phyloP scores from a whole-genome alignment of 2,329 filamentous ascomycete genomes.

The Grosmannia huntii region DNA sequence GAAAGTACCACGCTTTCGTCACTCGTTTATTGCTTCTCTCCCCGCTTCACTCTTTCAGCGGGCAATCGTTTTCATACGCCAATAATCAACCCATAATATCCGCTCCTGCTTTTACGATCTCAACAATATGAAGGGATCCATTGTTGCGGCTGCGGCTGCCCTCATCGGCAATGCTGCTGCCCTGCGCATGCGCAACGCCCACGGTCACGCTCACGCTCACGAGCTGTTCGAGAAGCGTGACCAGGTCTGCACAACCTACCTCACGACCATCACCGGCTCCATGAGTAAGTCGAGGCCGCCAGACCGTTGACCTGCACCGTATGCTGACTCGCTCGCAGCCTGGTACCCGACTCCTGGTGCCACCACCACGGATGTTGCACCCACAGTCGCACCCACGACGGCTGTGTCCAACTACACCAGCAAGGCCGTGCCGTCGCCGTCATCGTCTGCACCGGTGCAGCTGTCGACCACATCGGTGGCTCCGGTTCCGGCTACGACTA shows the following conservation, averaged over 20 bases:
- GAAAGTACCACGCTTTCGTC: constrained; percentile 36
- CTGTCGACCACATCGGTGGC: constrained; percentile 9
- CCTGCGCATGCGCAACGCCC: constrained; percentile 39
- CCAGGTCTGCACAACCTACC: constrained; percentile 57
- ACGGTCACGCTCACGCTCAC: constrained; percentile 35
- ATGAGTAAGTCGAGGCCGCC: constrained; percentile 23
- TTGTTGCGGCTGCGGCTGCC: constrained; percentile 53
- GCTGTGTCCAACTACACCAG: background rate
- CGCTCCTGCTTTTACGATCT: constrained; percentile 12
- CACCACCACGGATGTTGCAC: background rate
- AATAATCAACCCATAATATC: background rate
- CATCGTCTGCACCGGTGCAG: constrained; percentile 1
- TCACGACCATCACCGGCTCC: constrained; percentile 56
- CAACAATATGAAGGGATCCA: constrained; percentile 60
- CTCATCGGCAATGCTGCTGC: constrained; percentile 44
- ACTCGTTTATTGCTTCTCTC: constrained; percentile 27
- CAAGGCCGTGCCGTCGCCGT: background rate
- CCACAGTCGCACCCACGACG: background rate
- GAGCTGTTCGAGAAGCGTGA: constrained; percentile 38
- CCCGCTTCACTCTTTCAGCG: constrained; percentile 85
- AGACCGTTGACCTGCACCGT: no score
- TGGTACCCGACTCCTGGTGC: background rate
- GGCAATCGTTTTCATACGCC: constrained; percentile 49
- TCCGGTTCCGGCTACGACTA: constrained; percentile 4
- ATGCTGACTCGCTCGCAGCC: background rate